phyloP scores from a whole-genome alignment of 768 basidiomycete genomes.

The Lentinula aciculospora region DNA sequence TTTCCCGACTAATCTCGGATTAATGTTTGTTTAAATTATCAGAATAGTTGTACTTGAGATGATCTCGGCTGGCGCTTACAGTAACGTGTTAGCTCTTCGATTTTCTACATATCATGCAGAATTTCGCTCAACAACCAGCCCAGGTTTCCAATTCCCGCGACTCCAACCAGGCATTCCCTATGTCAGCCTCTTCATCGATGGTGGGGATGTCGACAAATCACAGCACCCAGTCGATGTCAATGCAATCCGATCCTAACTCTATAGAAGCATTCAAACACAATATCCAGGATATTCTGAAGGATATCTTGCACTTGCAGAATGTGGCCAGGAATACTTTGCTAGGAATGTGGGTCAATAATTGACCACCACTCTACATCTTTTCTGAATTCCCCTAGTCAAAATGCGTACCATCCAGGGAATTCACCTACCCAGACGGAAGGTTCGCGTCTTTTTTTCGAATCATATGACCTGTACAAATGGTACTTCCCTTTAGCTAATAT shows the following conservation, averaged over 20 bases:
- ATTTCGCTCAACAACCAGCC: neutral
- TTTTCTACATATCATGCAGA: neutral
- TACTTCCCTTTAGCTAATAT: neutral
- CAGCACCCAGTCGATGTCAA: neutral
- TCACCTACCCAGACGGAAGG: constrained; percentile 2
- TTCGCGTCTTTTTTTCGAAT: neutral
- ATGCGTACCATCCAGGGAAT: constrained; percentile 5
- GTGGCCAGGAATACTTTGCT: neutral
- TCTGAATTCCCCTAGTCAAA: neutral
- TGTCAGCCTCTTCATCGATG: neutral
- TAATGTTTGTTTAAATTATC: no score
- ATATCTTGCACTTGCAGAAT: neutral
- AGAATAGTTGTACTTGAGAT: neutral
- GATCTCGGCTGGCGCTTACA: no score
- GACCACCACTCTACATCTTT: no score
- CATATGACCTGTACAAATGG: neutral
- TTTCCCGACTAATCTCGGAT: no score
- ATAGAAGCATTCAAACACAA: constrained; percentile 3
- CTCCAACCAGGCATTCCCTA: neutral
- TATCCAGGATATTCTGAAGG: constrained; percentile 2
- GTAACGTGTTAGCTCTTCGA: no score
- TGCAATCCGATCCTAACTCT: constrained; percentile 3
- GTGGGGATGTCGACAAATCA: neutral
- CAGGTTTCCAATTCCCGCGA: neutral
- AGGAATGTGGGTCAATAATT: neutral